These are phyloP conservation scores for Delonix regia DNA, from an alignment of 306 rosid genomes.

Conservation along the genomic window DNA sequence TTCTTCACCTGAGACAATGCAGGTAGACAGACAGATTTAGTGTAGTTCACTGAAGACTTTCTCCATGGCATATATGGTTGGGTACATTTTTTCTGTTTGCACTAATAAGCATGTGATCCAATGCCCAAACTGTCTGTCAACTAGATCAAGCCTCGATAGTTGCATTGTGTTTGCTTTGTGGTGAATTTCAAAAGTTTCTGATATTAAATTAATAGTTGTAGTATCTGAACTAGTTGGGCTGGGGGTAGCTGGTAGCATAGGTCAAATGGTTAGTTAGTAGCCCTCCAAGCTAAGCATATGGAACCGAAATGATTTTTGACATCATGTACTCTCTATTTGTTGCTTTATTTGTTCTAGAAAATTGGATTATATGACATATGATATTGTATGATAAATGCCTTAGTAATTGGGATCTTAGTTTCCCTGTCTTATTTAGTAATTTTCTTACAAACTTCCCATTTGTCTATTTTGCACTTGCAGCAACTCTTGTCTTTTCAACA, in stretches of 20 bases:
- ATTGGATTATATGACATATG: not conserved
- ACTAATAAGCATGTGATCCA: conserved; percentile 15
- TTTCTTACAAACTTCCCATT: not conserved
- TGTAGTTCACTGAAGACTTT: conserved; percentile 9
- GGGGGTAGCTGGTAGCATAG: not conserved
- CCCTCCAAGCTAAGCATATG: not conserved
- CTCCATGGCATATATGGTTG: not conserved
- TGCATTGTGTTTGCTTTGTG: conserved; percentile 8
- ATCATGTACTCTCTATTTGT: not conserved
- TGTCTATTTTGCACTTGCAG: conserved; percentile 1
- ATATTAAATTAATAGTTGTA: not conserved
- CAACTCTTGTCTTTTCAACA: conserved; percentile 25
- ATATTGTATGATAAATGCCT: not conserved
- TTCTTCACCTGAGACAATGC: conserved; percentile 87
- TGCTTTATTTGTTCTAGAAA: not conserved
- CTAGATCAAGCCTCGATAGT: not conserved
- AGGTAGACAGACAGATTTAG: conserved; percentile 54
- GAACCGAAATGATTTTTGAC: not conserved
- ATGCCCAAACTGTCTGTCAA: conserved; percentile 6
- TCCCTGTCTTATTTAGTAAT: not conserved
- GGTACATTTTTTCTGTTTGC: conserved; percentile 1
- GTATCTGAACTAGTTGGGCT: not conserved
- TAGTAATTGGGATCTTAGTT: not conserved
- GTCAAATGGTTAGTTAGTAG: not conserved
- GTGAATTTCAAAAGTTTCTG: not conserved